A percentile compares a stretch with the other conserved stretches of the same genome.
phyloP scores from a whole-genome alignment of 2,329 filamentous ascomycete genomes.

The Penicillium sp. region DNA sequence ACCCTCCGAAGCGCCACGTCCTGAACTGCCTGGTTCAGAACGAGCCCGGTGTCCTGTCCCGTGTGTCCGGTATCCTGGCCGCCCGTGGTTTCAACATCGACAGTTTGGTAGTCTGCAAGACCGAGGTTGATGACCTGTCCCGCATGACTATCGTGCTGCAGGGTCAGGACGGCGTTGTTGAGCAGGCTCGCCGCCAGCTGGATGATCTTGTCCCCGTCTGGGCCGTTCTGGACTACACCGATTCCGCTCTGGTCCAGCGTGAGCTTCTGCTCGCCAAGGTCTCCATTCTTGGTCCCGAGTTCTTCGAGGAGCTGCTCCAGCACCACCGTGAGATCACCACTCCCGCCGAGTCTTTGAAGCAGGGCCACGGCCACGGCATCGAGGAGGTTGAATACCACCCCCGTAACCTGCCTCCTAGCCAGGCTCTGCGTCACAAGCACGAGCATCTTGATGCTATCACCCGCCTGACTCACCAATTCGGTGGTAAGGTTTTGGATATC shows the following conservation, averaged over 20 bases:
- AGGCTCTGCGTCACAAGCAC: conserved; percentile 94
- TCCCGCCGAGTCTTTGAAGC: conserved; percentile 41
- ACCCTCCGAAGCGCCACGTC: conserved; percentile 89
- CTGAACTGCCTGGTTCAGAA: conserved; percentile 99
- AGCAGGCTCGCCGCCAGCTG: conserved; percentile 92
- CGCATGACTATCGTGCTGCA: conserved; percentile 99
- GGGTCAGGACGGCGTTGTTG: conserved; percentile 94
- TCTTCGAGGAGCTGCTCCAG: conserved; percentile 93
- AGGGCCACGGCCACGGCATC: conserved; percentile 18
- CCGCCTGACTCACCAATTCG: conserved; percentile 95
- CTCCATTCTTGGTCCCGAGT: conserved; percentile 94
- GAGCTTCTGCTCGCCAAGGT: conserved; percentile 95
- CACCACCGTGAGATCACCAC: conserved; percentile 90
- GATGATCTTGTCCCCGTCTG: conserved; percentile 97
- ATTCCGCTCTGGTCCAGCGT: conserved; percentile 88
- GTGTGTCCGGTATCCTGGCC: conserved; percentile 93
- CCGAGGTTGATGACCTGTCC: conserved; percentile 92
- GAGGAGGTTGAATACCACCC: conserved; percentile 75
- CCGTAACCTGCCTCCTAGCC: conserved; percentile 77
- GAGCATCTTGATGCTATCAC: conserved; percentile 97
- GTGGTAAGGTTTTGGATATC: conserved; percentile 95
- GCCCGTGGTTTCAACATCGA: conserved; percentile 99
- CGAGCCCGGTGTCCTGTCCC: conserved; percentile 94
- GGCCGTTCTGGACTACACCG: conserved; percentile 96
- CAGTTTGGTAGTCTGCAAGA: conserved; percentile 95